These are phyloP conservation scores for Amanita pallidorosea DNA, from an alignment of 768 basidiomycete genomes.

Conservation along the genomic window DNA sequence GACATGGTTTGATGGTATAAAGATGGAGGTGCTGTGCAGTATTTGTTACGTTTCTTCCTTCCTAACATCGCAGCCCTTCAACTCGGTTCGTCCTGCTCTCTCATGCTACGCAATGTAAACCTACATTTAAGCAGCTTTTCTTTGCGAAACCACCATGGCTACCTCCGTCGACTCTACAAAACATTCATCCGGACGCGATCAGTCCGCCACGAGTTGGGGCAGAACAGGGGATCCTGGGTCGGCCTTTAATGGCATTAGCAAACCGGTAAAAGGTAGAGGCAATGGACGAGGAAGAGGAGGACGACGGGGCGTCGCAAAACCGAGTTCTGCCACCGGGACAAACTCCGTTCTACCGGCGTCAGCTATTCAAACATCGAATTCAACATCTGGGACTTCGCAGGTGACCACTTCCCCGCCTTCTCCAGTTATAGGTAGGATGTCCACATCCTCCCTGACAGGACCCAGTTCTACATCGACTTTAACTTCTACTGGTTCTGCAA, in stretches of 20 bases:
- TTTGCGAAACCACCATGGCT: slow-evolving; percentile 25
- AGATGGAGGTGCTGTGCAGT: slow-evolving; percentile 8
- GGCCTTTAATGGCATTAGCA: slow-evolving; percentile 34
- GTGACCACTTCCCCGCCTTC: slow-evolving; percentile 3
- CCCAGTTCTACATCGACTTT: slow-evolving; percentile 21
- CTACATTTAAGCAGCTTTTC: not conserved
- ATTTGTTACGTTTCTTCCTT: slow-evolving; percentile 8
- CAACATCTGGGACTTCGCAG: slow-evolving; percentile 9
- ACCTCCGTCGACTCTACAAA: slow-evolving; percentile 23
- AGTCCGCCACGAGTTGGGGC: slow-evolving; percentile 30
- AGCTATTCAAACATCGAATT: not conserved
- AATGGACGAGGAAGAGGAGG: slow-evolving; percentile 25
- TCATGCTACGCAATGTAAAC: not conserved
- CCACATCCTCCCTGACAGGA: slow-evolving; percentile 12
- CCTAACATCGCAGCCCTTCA: not conserved
- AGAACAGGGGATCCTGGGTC: slow-evolving; percentile 35
- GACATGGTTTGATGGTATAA: slow-evolving; percentile 51
- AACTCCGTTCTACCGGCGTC: not conserved
- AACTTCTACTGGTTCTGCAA: slow-evolving; percentile 12
- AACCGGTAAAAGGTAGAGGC: slow-evolving; percentile 24
- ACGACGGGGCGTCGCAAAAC: slow-evolving; percentile 18
- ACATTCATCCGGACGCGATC: slow-evolving; percentile 14
- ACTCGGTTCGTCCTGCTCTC: not conserved
- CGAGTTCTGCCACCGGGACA: slow-evolving; percentile 4
- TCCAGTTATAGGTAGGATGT: slow-evolving; percentile 10